Conservation (phyloP, 2,329 filamentous ascomycete genomes). For the Epichloe coenophiala region DNA sequence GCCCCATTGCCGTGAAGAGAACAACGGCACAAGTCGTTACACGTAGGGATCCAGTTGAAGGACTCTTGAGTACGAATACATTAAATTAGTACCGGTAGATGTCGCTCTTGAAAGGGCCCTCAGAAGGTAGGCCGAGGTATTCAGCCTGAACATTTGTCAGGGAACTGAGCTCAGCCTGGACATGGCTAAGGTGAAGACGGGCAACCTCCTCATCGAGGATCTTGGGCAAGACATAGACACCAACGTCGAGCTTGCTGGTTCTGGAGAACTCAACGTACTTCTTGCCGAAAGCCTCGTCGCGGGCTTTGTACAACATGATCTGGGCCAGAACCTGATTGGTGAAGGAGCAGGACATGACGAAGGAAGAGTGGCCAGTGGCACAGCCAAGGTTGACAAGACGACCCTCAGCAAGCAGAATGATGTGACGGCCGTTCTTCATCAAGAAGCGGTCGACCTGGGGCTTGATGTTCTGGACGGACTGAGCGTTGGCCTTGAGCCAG, state of each 20-base stretch:
- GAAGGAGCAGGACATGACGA: slow-evolving; percentile 99
- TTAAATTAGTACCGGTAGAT: slow-evolving; percentile 41
- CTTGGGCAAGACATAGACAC: slow-evolving; percentile 88
- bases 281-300: slow-evolving; percentile 72
- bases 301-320: slow-evolving; percentile 94
- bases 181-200: slow-evolving; percentile 80
- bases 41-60: slow-evolving; percentile 27
- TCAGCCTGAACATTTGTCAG: slow-evolving; percentile 81
- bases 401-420: slow-evolving; percentile 96
- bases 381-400: slow-evolving; percentile 99
- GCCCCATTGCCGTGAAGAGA: slow-evolving; percentile 18
- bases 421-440: slow-evolving; percentile 86
- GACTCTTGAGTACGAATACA: slow-evolving; percentile 23
- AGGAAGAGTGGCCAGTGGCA: slow-evolving; percentile 97
- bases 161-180: slow-evolving; percentile 85
- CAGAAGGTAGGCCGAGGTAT: slow-evolving; percentile 74
- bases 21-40: slow-evolving; percentile 21
- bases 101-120: slow-evolving; percentile 94
- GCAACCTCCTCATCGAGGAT: slow-evolving; percentile 98
- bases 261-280: slow-evolving; percentile 97
- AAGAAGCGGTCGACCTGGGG: slow-evolving; percentile 97
- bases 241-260: slow-evolving; percentile 75
- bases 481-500: slow-evolving; percentile 95
- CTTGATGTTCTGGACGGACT: slow-evolving; percentile 96
- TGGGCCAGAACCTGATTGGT: slow-evolving; percentile 99